Evolutionary conservation across 371 early-diverging fungal genomes (phyloP).

Genomic region (Mucor plumbeus): DNA sequence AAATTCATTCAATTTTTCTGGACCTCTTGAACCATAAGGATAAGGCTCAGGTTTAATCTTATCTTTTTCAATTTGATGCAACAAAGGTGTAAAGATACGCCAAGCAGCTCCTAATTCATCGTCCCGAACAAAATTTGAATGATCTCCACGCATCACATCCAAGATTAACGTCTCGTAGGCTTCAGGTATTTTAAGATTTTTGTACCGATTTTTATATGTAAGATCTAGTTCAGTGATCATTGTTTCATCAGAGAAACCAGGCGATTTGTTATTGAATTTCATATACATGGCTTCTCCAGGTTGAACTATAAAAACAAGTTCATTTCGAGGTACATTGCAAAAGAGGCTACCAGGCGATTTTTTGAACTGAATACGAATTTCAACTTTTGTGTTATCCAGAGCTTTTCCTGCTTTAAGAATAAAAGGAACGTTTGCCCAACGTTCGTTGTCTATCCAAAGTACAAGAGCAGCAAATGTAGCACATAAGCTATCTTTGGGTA

Average conservation of each 20-base stretch:
- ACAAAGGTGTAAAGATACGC: slow-evolving; percentile 95
- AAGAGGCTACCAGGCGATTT: slow-evolving; percentile 85
- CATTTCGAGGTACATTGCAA: slow-evolving; percentile 80
- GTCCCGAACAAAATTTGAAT: slow-evolving; percentile 95
- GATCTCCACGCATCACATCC: slow-evolving; percentile 89
- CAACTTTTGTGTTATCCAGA: slow-evolving; percentile 86
- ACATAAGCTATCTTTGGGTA: slow-evolving; percentile 72
- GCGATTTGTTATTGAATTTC: slow-evolving; percentile 94
- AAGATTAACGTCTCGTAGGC: slow-evolving; percentile 94
- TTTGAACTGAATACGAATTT: slow-evolving; percentile 94
- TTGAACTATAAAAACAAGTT: slow-evolving; percentile 93
- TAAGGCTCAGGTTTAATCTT: slow-evolving; percentile 80
- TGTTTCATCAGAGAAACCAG: slow-evolving; percentile 70
- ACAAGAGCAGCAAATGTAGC: slow-evolving; percentile 94
- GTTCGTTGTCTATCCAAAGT: slow-evolving; percentile 88
- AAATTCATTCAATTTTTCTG: slow-evolving; percentile 74
- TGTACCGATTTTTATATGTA: slow-evolving; percentile 86
- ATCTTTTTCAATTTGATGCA: slow-evolving; percentile 83
- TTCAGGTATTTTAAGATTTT: slow-evolving; percentile 88
- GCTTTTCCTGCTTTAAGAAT: slow-evolving; percentile 97
- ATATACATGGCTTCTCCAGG: slow-evolving; percentile 95
- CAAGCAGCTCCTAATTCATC: slow-evolving; percentile 97
- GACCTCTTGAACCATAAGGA: slow-evolving; percentile 90
- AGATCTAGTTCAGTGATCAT: slow-evolving; percentile 91
- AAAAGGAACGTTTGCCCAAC: slow-evolving; percentile 97